A percentile compares a stretch with the other conserved stretches of the same genome.
These are phyloP conservation scores for Leccinum fuscescens DNA, from an alignment of 1,284 basidiomycete species.

Conservation along the genomic window DNA sequence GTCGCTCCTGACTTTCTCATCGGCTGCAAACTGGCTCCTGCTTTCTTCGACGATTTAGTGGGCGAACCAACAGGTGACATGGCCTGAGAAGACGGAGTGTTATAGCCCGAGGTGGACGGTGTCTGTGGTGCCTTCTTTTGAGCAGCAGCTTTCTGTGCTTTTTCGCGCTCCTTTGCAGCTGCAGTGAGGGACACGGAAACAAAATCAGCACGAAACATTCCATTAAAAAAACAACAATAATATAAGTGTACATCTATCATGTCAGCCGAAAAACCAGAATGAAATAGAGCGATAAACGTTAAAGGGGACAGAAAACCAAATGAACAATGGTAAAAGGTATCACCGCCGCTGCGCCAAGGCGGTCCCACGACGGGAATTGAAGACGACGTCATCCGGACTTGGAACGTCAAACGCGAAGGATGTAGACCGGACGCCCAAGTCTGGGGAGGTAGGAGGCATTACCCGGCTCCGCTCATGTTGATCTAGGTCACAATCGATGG, in stretches of 20 bases:
- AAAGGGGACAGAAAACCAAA: slow-evolving; percentile 14
- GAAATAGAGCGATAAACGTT: slow-evolving; percentile 28
- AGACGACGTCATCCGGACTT: slow-evolving; percentile 86
- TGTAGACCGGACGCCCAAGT: slow-evolving; percentile 29
- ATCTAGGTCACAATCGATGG: slow-evolving; percentile 20
- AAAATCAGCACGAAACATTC: slow-evolving; percentile 40
- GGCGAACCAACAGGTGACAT: slow-evolving; percentile 40
- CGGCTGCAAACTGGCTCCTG: slow-evolving; percentile 41
- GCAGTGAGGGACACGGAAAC: slow-evolving; percentile 39
- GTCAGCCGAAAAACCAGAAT: slow-evolving; percentile 32
- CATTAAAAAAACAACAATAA: slow-evolving; percentile 37
- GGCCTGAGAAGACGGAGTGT: slow-evolving; percentile 41
- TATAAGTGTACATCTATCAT: slow-evolving; percentile 40
- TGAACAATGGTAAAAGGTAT: slow-evolving; percentile 30
- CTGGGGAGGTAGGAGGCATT: slow-evolving; percentile 18
- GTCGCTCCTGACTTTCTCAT: slow-evolving; percentile 29
- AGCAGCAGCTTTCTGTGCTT: slow-evolving; percentile 55
- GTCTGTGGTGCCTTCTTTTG: slow-evolving; percentile 43
- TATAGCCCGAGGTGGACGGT: slow-evolving; percentile 31
- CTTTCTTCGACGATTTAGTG: slow-evolving; percentile 32
- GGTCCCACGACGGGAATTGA: slow-evolving; percentile 77
- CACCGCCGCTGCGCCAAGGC: slow-evolving; percentile 46
- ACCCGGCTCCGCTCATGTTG: slow-evolving; percentile 9
- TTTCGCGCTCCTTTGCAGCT: slow-evolving; percentile 78
- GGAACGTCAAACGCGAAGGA: slow-evolving; percentile 74